These are phyloP conservation scores for Neocucurbitaria cava DNA, from an alignment of 2,329 filamentous ascomycete genomes.

Conservation along the genomic window DNA sequence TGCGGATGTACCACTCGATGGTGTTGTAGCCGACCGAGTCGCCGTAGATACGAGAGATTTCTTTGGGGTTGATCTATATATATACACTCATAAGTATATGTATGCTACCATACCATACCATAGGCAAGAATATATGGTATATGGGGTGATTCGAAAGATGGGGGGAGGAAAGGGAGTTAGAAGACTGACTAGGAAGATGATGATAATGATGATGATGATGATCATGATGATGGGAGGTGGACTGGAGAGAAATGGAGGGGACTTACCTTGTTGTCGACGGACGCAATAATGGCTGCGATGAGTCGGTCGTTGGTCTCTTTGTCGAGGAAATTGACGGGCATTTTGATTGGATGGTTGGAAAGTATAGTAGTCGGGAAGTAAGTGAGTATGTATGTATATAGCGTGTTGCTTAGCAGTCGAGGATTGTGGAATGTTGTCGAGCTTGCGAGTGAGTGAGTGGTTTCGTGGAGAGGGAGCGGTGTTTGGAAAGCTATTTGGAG, in stretches of 20 bases:
- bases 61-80: slow-evolving; percentile 53
- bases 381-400: neutral
- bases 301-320: slow-evolving; percentile 48
- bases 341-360: slow-evolving; percentile 13
- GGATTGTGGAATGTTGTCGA: too few relatives aligned
- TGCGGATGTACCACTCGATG: slow-evolving; percentile 56
- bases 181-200: neutral
- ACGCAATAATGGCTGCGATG: slow-evolving; percentile 50
- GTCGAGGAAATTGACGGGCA: slow-evolving; percentile 49
- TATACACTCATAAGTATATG: too few relatives aligned
- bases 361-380: neutral
- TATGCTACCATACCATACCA: too few relatives aligned
- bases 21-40: slow-evolving; percentile 56
- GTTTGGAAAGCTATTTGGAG: neutral
- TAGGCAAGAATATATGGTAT: neutral
- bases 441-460: too few relatives aligned
- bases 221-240: too few relatives aligned
- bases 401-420: too few relatives aligned
- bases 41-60: slow-evolving; percentile 55
- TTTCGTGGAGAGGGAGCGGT: neutral
- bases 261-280: slow-evolving; percentile 40
- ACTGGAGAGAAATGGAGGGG: too few relatives aligned
- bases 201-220: too few relatives aligned
- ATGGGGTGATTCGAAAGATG: neutral
- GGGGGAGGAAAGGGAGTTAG: neutral